These are phyloP conservation scores for Triangularia setosa DNA, from an alignment of 2,329 filamentous ascomycete genomes.

Conservation along the genomic window DNA sequence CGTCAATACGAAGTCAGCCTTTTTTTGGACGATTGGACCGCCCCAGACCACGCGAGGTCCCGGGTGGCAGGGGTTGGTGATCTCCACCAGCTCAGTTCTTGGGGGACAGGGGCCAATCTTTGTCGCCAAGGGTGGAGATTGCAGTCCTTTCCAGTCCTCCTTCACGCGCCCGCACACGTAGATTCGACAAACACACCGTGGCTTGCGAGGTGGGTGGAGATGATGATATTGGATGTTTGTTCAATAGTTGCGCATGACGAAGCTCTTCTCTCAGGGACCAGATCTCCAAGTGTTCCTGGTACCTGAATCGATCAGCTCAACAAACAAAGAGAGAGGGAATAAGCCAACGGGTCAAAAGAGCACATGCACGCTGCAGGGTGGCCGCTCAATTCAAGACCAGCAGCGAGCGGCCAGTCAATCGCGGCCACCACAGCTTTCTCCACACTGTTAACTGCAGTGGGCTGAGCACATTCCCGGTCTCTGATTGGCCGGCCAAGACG, in stretches of 20 bases:
- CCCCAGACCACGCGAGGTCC: neutral
- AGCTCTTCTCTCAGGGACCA: neutral
- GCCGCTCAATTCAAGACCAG: neutral
- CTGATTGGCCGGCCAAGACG: neutral
- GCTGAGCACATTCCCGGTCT: neutral
- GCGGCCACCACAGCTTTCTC: neutral
- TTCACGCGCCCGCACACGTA: neutral
- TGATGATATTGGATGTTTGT: neutral
- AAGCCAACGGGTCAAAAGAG: too few relatives aligned
- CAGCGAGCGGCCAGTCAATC: neutral
- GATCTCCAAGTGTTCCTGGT: neutral
- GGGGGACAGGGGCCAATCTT: neutral
- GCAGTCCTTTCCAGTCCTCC: neutral
- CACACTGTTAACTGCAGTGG: neutral
- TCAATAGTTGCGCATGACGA: neutral
- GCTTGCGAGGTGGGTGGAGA: neutral
- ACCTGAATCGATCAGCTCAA: neutral
- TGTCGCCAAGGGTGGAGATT: neutral
- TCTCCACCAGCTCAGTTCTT: neutral
- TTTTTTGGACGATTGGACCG: constrained; percentile 1
- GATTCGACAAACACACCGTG: neutral
- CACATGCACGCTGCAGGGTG: neutral
- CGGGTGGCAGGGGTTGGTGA: neutral
- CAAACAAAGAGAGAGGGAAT: neutral
- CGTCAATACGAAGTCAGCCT: constrained; percentile 14